Conservation (phyloP, 73 alveolate genomes). For the Diophrys sp. region DNA sequence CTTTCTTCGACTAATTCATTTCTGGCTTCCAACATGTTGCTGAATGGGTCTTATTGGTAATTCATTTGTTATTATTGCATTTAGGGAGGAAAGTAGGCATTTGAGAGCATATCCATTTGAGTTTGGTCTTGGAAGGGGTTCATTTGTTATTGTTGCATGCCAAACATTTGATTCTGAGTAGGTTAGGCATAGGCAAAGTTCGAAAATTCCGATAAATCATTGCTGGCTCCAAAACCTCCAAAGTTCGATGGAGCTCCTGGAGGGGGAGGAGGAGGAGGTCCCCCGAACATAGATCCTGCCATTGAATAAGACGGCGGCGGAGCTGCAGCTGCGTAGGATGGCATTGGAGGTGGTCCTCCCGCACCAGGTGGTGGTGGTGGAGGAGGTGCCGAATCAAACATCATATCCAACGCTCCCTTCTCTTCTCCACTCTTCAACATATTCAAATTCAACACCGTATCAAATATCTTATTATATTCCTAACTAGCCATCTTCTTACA, state of each 20-base stretch:
- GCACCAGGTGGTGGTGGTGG: constrained; percentile 7
- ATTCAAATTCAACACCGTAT: constrained; percentile 53
- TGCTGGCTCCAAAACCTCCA: too few species aligned
- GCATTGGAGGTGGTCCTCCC: neutral
- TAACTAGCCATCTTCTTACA: constrained; percentile 30
- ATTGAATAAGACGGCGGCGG: neutral
- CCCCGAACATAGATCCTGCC: neutral
- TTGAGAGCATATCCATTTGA: too few species aligned
- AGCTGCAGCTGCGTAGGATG: neutral
- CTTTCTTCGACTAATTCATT: neutral
- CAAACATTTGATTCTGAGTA: constrained; percentile 65
- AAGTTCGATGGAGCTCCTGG: too few species aligned
- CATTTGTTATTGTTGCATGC: neutral
- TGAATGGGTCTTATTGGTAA: too few species aligned
- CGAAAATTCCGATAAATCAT: too few species aligned
- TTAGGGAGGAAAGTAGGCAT: too few species aligned
- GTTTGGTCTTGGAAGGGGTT: too few species aligned
- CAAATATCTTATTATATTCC: constrained; percentile 56
- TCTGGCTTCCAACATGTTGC: neutral
- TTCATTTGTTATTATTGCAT: too few species aligned
- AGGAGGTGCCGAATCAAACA: neutral
- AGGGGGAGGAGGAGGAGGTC: constrained; percentile 21
- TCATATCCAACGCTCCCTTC: neutral
- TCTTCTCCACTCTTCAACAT: constrained; percentile 7
- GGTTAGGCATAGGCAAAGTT: too few species aligned